These are phyloP conservation scores for Diaporthe ilicicola DNA, from an alignment of 2,329 filamentous ascomycete genomes.

Conservation along the genomic window DNA sequence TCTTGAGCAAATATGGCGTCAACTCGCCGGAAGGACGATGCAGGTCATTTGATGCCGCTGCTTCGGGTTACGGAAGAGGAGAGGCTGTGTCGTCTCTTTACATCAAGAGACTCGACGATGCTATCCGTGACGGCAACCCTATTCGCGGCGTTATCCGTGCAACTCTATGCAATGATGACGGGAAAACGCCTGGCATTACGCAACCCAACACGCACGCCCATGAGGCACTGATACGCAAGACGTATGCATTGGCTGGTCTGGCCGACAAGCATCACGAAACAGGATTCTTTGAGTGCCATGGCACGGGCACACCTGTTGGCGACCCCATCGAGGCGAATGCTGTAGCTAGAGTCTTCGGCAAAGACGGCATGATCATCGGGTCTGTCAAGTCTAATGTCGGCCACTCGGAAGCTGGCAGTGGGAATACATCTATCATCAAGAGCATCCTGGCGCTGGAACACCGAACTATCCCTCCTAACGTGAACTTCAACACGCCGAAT, in stretches of 20 bases:
- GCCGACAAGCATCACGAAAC: constrained; percentile 33
- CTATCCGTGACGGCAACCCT: constrained; percentile 51
- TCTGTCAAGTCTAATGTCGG: constrained; percentile 40
- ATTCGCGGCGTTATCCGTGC: constrained; percentile 60
- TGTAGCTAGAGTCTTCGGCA: constrained; percentile 37
- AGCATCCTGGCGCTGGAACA: constrained; percentile 36
- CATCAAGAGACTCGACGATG: constrained; percentile 54
- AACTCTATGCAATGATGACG: constrained; percentile 64
- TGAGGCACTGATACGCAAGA: constrained; percentile 35
- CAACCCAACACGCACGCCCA: constrained; percentile 44
- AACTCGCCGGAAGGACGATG: constrained; percentile 36
- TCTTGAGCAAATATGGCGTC: constrained; percentile 34
- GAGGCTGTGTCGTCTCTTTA: constrained; percentile 64
- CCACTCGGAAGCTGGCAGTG: constrained; percentile 37
- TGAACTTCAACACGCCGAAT: constrained; percentile 34
- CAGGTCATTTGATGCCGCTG: constrained; percentile 42
- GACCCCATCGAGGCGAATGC: constrained; percentile 48
- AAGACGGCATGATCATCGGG: constrained; percentile 34
- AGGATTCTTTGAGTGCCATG: constrained; percentile 43
- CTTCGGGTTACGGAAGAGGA: constrained; percentile 67
- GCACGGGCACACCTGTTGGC: constrained; percentile 45
- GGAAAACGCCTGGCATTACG: constrained; percentile 52
- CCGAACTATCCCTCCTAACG: constrained; percentile 35
- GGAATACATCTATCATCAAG: constrained; percentile 38
- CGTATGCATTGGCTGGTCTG: constrained; percentile 32